Evolutionary conservation across 2,329 filamentous ascomycete species (phyloP).

Genomic region (Botrytis deweyae): DNA sequence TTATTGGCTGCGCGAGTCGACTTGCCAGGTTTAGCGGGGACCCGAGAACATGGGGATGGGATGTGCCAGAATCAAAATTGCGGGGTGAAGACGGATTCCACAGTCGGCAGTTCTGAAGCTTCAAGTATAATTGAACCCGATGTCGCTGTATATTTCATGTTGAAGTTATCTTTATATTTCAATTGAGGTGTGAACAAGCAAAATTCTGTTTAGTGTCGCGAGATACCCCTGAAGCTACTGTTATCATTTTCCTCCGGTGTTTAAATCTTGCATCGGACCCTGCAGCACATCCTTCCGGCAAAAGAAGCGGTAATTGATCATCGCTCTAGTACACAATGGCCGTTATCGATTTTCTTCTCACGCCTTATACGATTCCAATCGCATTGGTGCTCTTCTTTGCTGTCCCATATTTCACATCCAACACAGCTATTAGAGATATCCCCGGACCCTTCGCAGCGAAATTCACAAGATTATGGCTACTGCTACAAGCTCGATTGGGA

Average conservation of each 20-base stretch:
- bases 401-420: conserved; percentile 39
- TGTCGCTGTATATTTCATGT: conserved; percentile 1
- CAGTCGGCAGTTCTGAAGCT: conserved; percentile 5
- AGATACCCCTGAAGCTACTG: not conserved
- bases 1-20: conserved; percentile 2
- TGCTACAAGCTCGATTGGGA: conserved; percentile 65
- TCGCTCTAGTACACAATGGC: conserved; percentile 33
- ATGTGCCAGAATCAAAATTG: conserved; percentile 3
- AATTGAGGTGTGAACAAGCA: not conserved
- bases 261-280: not conserved
- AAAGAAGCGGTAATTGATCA: not conserved
- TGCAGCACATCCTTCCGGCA: not conserved
- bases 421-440: conserved; percentile 41
- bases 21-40: not conserved
- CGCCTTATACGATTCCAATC: conserved; percentile 49
- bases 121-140: conserved; percentile 18
- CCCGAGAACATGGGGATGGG: not conserved
- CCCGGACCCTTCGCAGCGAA: conserved; percentile 54
- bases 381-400: conserved; percentile 45
- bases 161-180: not conserved
- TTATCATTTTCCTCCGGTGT: not conserved
- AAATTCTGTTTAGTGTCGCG: not conserved
- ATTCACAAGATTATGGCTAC: conserved; percentile 79
- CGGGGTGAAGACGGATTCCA: conserved; percentile 12
- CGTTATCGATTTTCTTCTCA: conserved; percentile 43